A percentile compares a stretch with the other conserved stretches of the same genome.
Evolutionary conservation across 169 alveolate genomes (phyloP).

Genomic region (Theileria luwenshuni): DNA sequence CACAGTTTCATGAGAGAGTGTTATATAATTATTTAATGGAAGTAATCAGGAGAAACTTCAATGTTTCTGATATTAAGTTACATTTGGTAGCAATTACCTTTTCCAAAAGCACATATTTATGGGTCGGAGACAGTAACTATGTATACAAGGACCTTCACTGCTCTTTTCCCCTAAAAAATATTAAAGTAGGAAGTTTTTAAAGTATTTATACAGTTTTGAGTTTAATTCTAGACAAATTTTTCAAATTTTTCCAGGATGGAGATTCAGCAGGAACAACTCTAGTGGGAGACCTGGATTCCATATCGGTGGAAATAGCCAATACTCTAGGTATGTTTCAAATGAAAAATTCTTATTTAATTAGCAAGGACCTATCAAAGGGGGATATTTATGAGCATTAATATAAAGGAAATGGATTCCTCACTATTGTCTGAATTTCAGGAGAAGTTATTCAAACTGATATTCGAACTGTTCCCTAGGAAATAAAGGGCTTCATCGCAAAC

Average conservation of each 20-base stretch:
- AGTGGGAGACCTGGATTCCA: constrained; percentile 62
- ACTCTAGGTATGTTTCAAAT: constrained; percentile 31
- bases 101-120: constrained; percentile 29
- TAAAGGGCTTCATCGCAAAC: neutral
- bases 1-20: constrained; percentile 7
- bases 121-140: constrained; percentile 64
- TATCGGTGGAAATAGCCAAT: constrained; percentile 56
- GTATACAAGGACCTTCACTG: constrained; percentile 54
- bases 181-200: constrained; percentile 34
- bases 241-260: constrained; percentile 35
- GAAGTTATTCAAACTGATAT: constrained; percentile 22
- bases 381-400: constrained; percentile 51
- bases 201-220: neutral
- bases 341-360: neutral
- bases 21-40: constrained; percentile 39
- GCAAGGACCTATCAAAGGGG: constrained; percentile 41
- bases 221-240: neutral
- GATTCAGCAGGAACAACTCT: constrained; percentile 54
- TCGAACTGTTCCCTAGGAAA: constrained; percentile 23
- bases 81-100: constrained; percentile 38
- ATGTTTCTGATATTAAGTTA: constrained; percentile 34
- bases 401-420: constrained; percentile 32
- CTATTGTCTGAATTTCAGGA: constrained; percentile 40
- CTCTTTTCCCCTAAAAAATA: constrained; percentile 48
- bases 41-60: constrained; percentile 29